Conservation (phyloP, 352 stramenopile species). For the Blastocystis hominis region DNA sequence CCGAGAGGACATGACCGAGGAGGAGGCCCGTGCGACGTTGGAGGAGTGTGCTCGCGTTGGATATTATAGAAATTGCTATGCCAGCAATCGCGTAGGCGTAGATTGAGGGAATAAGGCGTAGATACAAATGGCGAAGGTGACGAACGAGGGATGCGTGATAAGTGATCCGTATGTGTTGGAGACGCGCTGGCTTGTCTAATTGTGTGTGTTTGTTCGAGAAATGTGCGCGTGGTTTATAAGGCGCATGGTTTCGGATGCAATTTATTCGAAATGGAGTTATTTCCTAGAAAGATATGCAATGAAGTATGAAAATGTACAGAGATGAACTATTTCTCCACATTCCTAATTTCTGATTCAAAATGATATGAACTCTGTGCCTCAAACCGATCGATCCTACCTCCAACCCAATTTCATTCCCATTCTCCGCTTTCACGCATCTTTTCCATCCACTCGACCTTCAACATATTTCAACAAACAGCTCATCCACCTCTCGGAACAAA, state of each 20-base stretch:
- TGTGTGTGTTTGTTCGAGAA: conserved; percentile 20
- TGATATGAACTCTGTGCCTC: no score
- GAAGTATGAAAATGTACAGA: no score
- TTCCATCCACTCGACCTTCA: neutral
- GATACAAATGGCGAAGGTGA: conserved; percentile 55
- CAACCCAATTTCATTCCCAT: neutral
- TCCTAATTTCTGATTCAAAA: no score
- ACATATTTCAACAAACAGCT: neutral
- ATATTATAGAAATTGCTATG: conserved; percentile 51
- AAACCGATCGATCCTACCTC: neutral
- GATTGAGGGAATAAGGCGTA: neutral
- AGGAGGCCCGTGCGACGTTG: conserved; percentile 33
- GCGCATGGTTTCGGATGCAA: no score
- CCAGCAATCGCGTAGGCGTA: conserved; percentile 26
- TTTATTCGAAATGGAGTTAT: no score
- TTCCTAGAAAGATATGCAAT: no score
- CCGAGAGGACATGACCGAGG: conserved; percentile 44
- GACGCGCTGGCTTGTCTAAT: conserved; percentile 40
- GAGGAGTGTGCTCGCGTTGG: conserved; percentile 47
- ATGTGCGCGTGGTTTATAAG: no score
- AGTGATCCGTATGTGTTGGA: conserved; percentile 25
- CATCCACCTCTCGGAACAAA: conserved; percentile 5
- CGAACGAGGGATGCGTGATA: conserved; percentile 41
- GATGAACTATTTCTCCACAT: no score
- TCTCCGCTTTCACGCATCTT: neutral